phyloP scores from a whole-genome alignment of 441 rosid genomes.

The Eutrema salsugineum region DNA sequence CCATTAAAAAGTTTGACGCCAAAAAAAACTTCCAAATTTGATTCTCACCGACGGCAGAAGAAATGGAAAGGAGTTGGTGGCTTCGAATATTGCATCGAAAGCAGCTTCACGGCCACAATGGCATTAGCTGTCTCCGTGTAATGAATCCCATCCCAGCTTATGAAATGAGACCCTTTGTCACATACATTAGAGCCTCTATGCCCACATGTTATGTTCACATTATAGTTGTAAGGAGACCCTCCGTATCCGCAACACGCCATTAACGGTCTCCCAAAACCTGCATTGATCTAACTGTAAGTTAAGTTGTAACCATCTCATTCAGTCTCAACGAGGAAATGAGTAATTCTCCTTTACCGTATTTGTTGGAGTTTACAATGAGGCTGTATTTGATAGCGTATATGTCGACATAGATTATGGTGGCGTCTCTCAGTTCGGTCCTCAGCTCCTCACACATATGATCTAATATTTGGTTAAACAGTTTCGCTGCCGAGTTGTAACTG shows the following conservation, averaged over 20 bases:
- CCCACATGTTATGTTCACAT: slow-evolving; percentile 55
- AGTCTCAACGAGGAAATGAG: neutral
- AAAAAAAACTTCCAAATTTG: neutral
- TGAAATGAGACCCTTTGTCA: slow-evolving; percentile 37
- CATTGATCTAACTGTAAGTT: neutral
- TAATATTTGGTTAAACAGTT: slow-evolving; percentile 52
- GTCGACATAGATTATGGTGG: slow-evolving; percentile 56
- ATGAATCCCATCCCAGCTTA: slow-evolving; percentile 83
- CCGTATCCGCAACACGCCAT: slow-evolving; percentile 83
- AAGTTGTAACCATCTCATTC: neutral
- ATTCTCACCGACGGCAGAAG: slow-evolving; percentile 9
- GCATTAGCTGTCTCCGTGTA: slow-evolving; percentile 49
- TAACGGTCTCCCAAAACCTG: slow-evolving; percentile 66
- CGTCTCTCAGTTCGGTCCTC: slow-evolving; percentile 40
- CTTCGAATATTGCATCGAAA: neutral
- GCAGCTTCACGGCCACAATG: neutral
- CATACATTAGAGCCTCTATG: slow-evolving; percentile 50
- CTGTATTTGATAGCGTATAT: slow-evolving; percentile 62
- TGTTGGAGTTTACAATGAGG: slow-evolving; percentile 54
- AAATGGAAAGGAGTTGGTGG: neutral
- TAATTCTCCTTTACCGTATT: slow-evolving; percentile 41
- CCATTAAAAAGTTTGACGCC: neutral
- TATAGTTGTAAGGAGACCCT: slow-evolving; percentile 70
- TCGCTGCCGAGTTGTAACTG: slow-evolving; percentile 55
- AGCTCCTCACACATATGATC: slow-evolving; percentile 38